Conservation (phyloP, 139 green algal species). For the Limnomonas spitsbergensis region DNA sequence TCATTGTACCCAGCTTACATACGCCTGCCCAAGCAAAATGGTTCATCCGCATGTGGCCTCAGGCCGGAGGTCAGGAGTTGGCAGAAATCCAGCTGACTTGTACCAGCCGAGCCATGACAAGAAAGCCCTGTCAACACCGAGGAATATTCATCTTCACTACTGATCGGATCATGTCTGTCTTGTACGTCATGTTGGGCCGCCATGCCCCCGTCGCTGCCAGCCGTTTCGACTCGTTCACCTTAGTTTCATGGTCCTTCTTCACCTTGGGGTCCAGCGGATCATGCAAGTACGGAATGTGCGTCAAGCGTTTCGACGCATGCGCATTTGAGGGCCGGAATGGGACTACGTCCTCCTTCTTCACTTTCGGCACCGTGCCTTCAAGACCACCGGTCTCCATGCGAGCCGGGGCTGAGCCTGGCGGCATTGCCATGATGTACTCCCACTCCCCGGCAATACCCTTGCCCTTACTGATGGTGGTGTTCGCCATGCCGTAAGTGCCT, state of each 20-base stretch:
- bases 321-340: conserved; percentile 31
- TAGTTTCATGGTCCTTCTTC: conserved; percentile 12
- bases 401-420: too few species aligned
- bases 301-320: conserved; percentile 18
- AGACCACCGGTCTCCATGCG: too few species aligned
- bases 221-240: conserved; percentile 22
- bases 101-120: too few species aligned
- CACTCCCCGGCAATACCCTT: conserved; percentile 44
- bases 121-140: too few species aligned
- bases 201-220: conserved; percentile 25
- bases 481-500: conserved; percentile 30
- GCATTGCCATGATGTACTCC: conserved; percentile 30
- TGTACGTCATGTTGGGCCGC: conserved; percentile 29
- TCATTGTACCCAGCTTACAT: too few species aligned
- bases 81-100: too few species aligned
- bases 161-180: conserved; percentile 37
- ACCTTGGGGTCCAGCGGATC: conserved; percentile 39
- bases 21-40: too few species aligned
- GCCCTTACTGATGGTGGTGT: conserved; percentile 49
- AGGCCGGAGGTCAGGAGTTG: too few species aligned
- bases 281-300: conserved; percentile 39
- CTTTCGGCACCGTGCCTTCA: too few species aligned
- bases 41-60: too few species aligned
- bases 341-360: too few species aligned
- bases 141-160: conserved; percentile 41